Base-by-base conservation (phyloP, 192 early-diverging fungal species). In the Thamnidium elegans region DNA sequence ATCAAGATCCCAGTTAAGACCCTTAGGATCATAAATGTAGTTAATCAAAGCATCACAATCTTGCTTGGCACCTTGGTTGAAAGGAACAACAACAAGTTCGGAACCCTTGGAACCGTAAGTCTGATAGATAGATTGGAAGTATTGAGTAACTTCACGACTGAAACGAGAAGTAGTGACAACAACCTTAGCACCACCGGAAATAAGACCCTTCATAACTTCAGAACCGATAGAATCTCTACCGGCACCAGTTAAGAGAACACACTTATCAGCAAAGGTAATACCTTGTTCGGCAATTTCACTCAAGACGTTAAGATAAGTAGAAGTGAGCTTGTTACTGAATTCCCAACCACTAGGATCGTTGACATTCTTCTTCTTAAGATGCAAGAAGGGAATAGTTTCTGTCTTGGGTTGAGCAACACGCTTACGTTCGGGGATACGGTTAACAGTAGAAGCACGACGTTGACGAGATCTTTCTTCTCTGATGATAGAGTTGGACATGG, bases 1-100 rank as follows among this genome's bases (percentile, higher is more conserved):
- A 80, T 98, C 96, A 53, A 98, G 86, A 77, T 98, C 96, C 94
- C 91, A 95, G 51, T 82, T 83, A 4, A 98, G 82, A 26, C 93
- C 94, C 63, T 85, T 82, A 52, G 74, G 73, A 67, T 88, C 87
- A 75, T 96, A 98, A 50, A 98, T 94, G 72, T 91, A 98, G 64
- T 92, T 80, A 53, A 96, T 82, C 11, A 98, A 75, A n/a, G 81
- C 76, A 44, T 81, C 74, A 6, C 90, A 82, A 76, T 98, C 96
- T 76, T 92, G 87, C 65, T 83, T 81, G 4, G 94, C 95, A 42
- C 85, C 94, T 67, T 89, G 91, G 78, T 98, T 98, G 80, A 98
- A 98, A 13, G 96, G 94, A 26, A 96, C 93, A 42, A 98, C 85
- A 34, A 93, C 82, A 47, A 98, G 82, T 13, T 83, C 73, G 3